These are phyloP conservation scores for Amanita exitialis DNA, from an alignment of 768 basidiomycete genomes.

Conservation along the genomic window DNA sequence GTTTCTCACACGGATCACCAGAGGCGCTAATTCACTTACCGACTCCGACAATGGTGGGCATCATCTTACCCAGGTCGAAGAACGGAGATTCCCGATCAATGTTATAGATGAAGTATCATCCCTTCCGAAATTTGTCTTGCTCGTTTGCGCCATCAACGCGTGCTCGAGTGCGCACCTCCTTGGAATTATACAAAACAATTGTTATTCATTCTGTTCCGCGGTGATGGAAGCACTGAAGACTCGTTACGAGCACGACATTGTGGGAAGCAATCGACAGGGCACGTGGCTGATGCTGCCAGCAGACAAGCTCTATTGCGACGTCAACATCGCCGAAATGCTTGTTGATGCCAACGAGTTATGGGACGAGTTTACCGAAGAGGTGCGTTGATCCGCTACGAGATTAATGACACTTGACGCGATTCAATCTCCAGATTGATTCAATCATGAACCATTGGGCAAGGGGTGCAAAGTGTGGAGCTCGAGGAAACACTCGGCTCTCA, in stretches of 20 bases:
- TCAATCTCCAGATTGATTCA: not conserved
- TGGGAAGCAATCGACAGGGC: not conserved
- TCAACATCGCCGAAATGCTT: not conserved
- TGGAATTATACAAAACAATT: not conserved
- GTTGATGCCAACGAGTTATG: not conserved
- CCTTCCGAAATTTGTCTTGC: not conserved
- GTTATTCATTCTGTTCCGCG: not conserved
- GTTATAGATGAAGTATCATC: not conserved
- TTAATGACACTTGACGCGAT: not conserved
- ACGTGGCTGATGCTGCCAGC: not conserved
- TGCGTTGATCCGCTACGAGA: not conserved
- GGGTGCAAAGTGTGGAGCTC: not conserved
- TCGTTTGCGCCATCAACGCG: not conserved
- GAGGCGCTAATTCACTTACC: too few relatives aligned
- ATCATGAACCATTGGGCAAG: not conserved
- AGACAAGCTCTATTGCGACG: not conserved
- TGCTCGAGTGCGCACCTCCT: not conserved
- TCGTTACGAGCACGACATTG: not conserved
- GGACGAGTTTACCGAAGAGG: not conserved
- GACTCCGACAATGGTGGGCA: too few relatives aligned
- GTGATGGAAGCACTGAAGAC: not conserved
- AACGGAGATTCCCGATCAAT: not conserved
- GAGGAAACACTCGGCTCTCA: not conserved
- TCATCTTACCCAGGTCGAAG: not conserved
- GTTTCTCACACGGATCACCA: too few relatives aligned